Base-by-base conservation (phyloP, 306 rosid species). In the Oemleria cerasiformis region DNA sequence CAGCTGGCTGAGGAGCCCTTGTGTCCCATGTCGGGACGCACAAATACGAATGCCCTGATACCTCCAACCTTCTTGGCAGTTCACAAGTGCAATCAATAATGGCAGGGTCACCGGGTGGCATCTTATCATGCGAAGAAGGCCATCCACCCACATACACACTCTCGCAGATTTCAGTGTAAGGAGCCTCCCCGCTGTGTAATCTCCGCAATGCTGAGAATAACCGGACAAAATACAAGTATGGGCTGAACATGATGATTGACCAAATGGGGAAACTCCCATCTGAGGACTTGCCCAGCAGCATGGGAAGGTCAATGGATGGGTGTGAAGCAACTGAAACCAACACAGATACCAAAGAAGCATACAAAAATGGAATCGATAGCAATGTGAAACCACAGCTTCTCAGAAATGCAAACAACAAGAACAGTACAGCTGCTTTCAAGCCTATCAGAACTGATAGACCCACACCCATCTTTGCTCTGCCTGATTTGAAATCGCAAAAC, bases 21-120 rank as follows among this genome's bases (percentile, higher is more conserved):
- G 97, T 89, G 60, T 94, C 97, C 98, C 98, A 94, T 23, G 98
- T 87, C 4, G 98, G 96, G 49, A 94, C 25, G 15, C 97, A 94
- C 34, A 73, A 66, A 71, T 94, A 94, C 1, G 91, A 80, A 39
- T 79, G 62, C 23, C 79, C 88, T 0, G 82, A 77, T 59, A 86
- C 71, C 9, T 79, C 87, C 25, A 74, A 58, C 63, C 42, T 56
- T 66, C 92, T 86, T 0, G 98, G 98, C 11, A 94, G 77, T 82
- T 94, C 98, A 78, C 92, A 86, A 38, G 98, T 91, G 75, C 98
- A 94, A 73, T 94, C 98, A 59, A 94, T 19, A 49, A 94, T 55
- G 21, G 97, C 97, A 7, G 97, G 96, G 38, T 86, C 85, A 12
- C 89, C 90, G 0, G 97, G 96, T 14, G 97, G 98, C 85, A 94